Evolutionary conservation across 148 eudicot species (phyloP), one percentile per base, ranked within the genome.

Genomic region (Silene conica): DNA sequence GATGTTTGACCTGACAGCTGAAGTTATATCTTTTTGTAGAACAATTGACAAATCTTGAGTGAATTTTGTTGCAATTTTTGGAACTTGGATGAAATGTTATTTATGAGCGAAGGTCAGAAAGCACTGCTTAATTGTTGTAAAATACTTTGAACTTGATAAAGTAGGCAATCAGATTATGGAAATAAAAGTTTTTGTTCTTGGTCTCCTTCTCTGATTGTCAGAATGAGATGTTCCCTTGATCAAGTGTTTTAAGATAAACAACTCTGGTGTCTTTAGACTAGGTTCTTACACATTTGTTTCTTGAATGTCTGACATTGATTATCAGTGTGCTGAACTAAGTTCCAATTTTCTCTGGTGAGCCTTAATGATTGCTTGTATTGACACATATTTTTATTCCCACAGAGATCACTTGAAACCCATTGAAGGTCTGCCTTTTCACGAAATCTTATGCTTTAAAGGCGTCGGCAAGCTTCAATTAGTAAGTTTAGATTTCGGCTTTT

Each of bases 381-480:
- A 70, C 43, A 25, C 60, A 14, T 19, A 1, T 67, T 76, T 11
- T 15, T 79, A 70, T 75, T 77, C 78, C 21, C 59, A 63, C 97
- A 91, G 93, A 85, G 80, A 87, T 25, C 74, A 83, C 76, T 64
- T 92, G 88, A 86, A 68, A 81, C 93, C 97, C 55, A 83, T 87
- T 23, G 97, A 90, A 81, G 78, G 81, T 79, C 74, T 90, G 69
- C 89, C 89, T 65, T 86, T 79, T 61, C 89, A 92, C 78, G 98
- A 92, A 81, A 80, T 88, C 54, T 68, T 83, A 78, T 90, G 92
- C 85, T 92, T 88, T 78, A 84, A 86, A 81, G 73, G 88, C 74
- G 89, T 89, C 65, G 83, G 83, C 80, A 92, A 86, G 79, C 93
- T 92, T 79, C 89, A 89, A 73, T 78, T 85, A 62, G 98, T 92